These are phyloP conservation scores for Biscogniauxia sp. DNA, from an alignment of 2,329 filamentous ascomycete species.

Conservation along the genomic window DNA sequence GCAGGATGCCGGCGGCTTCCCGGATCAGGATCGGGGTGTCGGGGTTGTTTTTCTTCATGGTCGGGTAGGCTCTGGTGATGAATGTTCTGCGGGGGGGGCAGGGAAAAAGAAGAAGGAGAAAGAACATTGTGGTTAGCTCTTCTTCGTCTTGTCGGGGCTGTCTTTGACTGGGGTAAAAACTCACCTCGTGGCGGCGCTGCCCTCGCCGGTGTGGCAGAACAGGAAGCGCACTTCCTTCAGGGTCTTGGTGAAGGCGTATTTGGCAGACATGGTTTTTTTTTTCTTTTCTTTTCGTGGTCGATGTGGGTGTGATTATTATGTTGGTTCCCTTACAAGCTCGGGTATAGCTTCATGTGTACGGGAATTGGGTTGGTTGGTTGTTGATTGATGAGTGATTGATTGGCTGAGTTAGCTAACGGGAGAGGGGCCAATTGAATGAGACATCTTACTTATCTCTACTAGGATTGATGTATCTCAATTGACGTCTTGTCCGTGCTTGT, in stretches of 20 bases:
- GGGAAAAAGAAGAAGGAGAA: too few relatives aligned
- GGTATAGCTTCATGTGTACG: background rate
- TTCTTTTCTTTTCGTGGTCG: conserved; percentile 13
- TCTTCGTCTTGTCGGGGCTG: background rate
- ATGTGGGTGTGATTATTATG: too few relatives aligned
- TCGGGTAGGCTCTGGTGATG: conserved; percentile 86
- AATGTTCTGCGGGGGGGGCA: conserved; percentile 66
- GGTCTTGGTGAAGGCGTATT: conserved; percentile 85
- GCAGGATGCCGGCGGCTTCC: conserved; percentile 81
- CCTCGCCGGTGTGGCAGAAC: conserved; percentile 91
- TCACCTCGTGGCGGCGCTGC: conserved; percentile 85
- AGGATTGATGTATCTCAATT: too few relatives aligned
- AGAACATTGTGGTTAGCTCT: conserved; percentile 7
- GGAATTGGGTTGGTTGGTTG: too few relatives aligned
- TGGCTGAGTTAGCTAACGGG: background rate
- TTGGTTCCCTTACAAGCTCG: too few relatives aligned
- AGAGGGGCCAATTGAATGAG: too few relatives aligned
- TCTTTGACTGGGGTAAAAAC: conserved; percentile 24
- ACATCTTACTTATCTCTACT: too few relatives aligned
- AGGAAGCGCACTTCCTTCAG: conserved; percentile 96
- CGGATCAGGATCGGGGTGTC: conserved; percentile 90
- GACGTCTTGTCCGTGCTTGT: too few relatives aligned
- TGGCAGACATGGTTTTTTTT: conserved; percentile 82
- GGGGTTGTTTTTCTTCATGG: conserved; percentile 99
- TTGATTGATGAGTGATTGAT: background rate